Percentiles rank a stretch among this genome's conserved stretches.
phyloP scores from a whole-genome alignment of 2,329 filamentous ascomycete species.

The Clonostachys solani region DNA sequence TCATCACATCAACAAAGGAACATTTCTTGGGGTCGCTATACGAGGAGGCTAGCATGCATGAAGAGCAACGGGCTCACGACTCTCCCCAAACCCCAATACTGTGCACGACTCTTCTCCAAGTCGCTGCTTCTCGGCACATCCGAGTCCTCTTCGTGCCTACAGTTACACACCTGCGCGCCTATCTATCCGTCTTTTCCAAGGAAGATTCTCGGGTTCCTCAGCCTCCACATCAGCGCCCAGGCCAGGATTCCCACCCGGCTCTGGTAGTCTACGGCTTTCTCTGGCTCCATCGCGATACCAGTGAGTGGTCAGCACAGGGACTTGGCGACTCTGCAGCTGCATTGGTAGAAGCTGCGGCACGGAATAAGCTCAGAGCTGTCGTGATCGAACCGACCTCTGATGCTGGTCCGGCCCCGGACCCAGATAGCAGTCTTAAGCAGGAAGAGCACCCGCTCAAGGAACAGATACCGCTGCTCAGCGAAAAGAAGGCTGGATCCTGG shows the following conservation, averaged over 20 bases:
- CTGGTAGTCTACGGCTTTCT: constrained; percentile 64
- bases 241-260: constrained; percentile 2
- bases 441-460: constrained; percentile 23
- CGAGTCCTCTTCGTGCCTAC: constrained; percentile 70
- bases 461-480: constrained; percentile 58
- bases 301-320: constrained; percentile 74
- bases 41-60: constrained; percentile 22
- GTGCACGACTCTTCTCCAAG: constrained; percentile 61
- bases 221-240: constrained; percentile 21
- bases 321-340: constrained; percentile 57
- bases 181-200: constrained; percentile 54
- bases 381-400: constrained; percentile 36
- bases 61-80: constrained; percentile 3
- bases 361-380: constrained; percentile 35
- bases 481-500: constrained; percentile 49
- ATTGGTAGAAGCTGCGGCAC: constrained; percentile 56
- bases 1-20: constrained; percentile 64
- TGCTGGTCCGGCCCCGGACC: too few relatives aligned
- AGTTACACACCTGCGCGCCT: constrained; percentile 73
- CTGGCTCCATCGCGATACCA: constrained; percentile 60
- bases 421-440: too few relatives aligned
- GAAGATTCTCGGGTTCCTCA: constrained; percentile 25
- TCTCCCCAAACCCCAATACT: constrained; percentile 35
- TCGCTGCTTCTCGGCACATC: constrained; percentile 65
- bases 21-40: constrained; percentile 61